These are phyloP conservation scores for Peribolospora kevripleyi DNA, from an alignment of 768 basidiomycete genomes.

Conservation along the genomic window DNA sequence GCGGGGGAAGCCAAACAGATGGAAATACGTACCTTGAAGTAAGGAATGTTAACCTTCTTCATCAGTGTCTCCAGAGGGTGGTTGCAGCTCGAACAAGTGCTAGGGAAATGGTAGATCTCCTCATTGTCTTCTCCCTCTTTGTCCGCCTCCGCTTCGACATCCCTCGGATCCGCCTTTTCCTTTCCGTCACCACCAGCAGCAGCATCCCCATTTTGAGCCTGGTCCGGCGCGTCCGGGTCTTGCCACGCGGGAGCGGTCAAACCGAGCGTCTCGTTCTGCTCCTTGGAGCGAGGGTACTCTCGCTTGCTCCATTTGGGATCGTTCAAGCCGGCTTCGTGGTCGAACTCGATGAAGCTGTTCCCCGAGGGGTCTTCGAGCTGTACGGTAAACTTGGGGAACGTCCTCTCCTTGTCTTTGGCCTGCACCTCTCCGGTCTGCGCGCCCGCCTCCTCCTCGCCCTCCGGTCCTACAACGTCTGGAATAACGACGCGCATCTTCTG, in stretches of 20 bases:
- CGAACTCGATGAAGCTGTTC: constrained; percentile 69
- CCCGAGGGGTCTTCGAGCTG: constrained; percentile 80
- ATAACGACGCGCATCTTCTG: constrained; percentile 39
- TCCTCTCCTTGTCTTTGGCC: constrained; percentile 22
- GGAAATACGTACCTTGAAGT: constrained; percentile 53
- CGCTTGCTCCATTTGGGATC: constrained; percentile 84
- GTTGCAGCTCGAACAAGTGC: constrained; percentile 69
- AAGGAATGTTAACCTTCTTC: constrained; percentile 89
- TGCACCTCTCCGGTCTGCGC: constrained; percentile 12
- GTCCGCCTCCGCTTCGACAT: background rate
- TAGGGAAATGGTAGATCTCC: constrained; percentile 71
- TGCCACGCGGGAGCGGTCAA: background rate
- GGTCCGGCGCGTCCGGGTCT: constrained; percentile 8
- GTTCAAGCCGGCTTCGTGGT: constrained; percentile 50
- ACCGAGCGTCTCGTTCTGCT: constrained; percentile 63
- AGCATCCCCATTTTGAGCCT: constrained; percentile 9
- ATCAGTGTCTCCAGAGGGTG: constrained; percentile 62
- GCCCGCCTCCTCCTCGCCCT: constrained; percentile 23
- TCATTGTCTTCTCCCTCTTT: constrained; percentile 33
- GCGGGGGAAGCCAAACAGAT: background rate
- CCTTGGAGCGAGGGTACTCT: constrained; percentile 48
- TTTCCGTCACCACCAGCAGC: background rate
- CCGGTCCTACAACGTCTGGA: constrained; percentile 30
- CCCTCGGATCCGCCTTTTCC: constrained; percentile 9
- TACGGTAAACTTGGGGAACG: constrained; percentile 52